A percentile compares a stretch with the other conserved stretches of the same genome.
Evolutionary conservation across 2,329 filamentous ascomycete species (phyloP).

Genomic region (Colletotrichum australisinense): DNA sequence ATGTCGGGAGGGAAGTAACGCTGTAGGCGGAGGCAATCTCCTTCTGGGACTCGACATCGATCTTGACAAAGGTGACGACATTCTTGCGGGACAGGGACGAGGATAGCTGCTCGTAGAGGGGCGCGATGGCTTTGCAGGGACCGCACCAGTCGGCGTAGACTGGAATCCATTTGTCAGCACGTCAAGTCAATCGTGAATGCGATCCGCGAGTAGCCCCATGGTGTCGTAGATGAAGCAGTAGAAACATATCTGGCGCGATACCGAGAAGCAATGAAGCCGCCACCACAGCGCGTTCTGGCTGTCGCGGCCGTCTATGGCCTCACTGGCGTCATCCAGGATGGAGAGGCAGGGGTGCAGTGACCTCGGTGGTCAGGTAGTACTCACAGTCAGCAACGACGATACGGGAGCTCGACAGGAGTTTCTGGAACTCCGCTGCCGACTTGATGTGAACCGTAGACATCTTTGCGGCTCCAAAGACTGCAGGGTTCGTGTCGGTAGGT

Average conservation of each 20-base stretch:
- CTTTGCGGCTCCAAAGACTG: constrained; percentile 38
- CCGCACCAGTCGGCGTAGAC: constrained; percentile 91
- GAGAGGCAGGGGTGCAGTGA: constrained; percentile 42
- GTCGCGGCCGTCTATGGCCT: neutral
- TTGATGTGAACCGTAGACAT: constrained; percentile 46
- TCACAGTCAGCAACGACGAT: constrained; percentile 92
- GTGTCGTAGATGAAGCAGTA: too few relatives aligned
- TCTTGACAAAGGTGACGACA: constrained; percentile 84
- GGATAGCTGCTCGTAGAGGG: constrained; percentile 84
- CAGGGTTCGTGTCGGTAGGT: constrained; percentile 3
- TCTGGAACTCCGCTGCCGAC: constrained; percentile 72
- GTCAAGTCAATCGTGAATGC: constrained; percentile 14
- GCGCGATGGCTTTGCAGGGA: constrained; percentile 86
- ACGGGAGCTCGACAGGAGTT: constrained; percentile 76
- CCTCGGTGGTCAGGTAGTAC: constrained; percentile 48
- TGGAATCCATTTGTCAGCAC: constrained; percentile 53
- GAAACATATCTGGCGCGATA: too few relatives aligned
- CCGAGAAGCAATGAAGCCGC: neutral
- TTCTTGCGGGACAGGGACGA: constrained; percentile 76
- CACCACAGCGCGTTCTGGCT: neutral
- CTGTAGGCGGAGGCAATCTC: constrained; percentile 80
- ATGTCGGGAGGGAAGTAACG: constrained; percentile 87
- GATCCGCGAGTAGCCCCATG: neutral
- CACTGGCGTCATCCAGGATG: constrained; percentile 15
- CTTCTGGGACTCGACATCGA: constrained; percentile 83